Percentiles rank a stretch among this genome's conserved stretches.
These are phyloP conservation scores for Exophiala sp. DNA, from an alignment of 2,329 filamentous ascomycete genomes.

Conservation along the genomic window DNA sequence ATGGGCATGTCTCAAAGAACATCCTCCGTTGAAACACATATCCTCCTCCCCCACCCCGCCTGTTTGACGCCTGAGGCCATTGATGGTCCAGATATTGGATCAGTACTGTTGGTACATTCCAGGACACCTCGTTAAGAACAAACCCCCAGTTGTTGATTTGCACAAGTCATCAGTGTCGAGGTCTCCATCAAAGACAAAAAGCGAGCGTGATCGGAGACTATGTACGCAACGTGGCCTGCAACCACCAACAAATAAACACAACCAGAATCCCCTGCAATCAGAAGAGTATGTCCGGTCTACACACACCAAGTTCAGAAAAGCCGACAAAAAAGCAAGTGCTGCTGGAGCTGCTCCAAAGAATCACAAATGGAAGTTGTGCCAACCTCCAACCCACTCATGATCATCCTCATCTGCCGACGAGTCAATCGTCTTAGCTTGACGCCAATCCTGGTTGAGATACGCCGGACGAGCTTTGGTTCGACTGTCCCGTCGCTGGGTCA, in stretches of 20 bases:
- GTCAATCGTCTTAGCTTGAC: constrained; percentile 34
- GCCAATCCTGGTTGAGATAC: constrained; percentile 45
- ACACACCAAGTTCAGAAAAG: constrained; percentile 23
- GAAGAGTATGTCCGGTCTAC: constrained; percentile 13
- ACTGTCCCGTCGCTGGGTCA: constrained; percentile 34
- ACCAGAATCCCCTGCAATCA: constrained; percentile 21
- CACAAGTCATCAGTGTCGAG: constrained; percentile 30
- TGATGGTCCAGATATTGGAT: constrained; percentile 2
- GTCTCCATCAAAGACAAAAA: constrained; percentile 28
- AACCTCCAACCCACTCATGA: constrained; percentile 92
- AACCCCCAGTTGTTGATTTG: constrained; percentile 16
- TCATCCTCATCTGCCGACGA: constrained; percentile 53
- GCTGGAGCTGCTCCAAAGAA: constrained; percentile 31
- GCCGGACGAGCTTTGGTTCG: constrained; percentile 35
- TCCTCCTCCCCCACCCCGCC: constrained; percentile 6
- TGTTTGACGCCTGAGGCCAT: not conserved
- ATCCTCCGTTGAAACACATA: constrained; percentile 6
- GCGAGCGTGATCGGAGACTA: constrained; percentile 25
- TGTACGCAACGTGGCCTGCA: constrained; percentile 7
- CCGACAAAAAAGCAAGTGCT: constrained; percentile 19
- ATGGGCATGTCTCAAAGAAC: too few species aligned
- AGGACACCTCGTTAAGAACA: constrained; percentile 29
- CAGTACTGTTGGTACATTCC: constrained; percentile 28
- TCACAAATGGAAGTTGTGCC: constrained; percentile 65
- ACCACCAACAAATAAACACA: constrained; percentile 22